A percentile compares a stretch with the other conserved stretches of the same genome.
These are phyloP conservation scores for Aaosphaeria pasadenensis DNA, from an alignment of 2,329 filamentous ascomycete genomes.

Conservation along the genomic window DNA sequence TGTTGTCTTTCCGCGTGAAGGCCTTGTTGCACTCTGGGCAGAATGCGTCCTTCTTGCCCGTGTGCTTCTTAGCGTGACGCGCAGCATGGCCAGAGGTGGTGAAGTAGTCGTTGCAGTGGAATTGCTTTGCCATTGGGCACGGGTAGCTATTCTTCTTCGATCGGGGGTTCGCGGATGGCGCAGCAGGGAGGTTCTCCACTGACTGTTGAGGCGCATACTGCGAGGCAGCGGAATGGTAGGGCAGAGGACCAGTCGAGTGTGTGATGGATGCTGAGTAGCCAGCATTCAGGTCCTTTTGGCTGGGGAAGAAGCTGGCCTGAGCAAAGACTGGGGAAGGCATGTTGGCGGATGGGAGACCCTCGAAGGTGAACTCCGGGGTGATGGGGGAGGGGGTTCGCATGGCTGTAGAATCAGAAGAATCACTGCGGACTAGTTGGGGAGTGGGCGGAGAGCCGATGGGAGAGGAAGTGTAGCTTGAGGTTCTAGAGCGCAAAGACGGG, in stretches of 20 bases:
- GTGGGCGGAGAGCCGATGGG: constrained; percentile 46
- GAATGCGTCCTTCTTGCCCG: constrained; percentile 72
- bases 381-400: constrained; percentile 46
- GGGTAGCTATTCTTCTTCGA: constrained; percentile 67
- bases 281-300: constrained; percentile 21
- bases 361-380: constrained; percentile 41
- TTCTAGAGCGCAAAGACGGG: constrained; percentile 37
- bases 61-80: constrained; percentile 80
- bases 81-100: constrained; percentile 84
- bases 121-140: constrained; percentile 68
- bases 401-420: constrained; percentile 44
- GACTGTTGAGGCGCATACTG: constrained; percentile 8
- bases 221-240: constrained; percentile 17
- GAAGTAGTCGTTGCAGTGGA: constrained; percentile 74
- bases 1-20: constrained; percentile 80
- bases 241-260: constrained; percentile 5
- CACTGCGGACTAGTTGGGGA: constrained; percentile 45
- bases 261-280: constrained; percentile 15
- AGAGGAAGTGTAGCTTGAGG: constrained; percentile 46
- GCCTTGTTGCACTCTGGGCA: constrained; percentile 72
- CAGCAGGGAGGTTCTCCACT: constrained; percentile 5
- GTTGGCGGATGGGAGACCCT: constrained; percentile 12
- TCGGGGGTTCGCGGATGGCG: constrained; percentile 37
- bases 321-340: constrained; percentile 26
- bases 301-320: constrained; percentile 25